These are phyloP conservation scores for Stentor coeruleus DNA, from an alignment of 73 alveolate genomes.

Conservation along the genomic window DNA sequence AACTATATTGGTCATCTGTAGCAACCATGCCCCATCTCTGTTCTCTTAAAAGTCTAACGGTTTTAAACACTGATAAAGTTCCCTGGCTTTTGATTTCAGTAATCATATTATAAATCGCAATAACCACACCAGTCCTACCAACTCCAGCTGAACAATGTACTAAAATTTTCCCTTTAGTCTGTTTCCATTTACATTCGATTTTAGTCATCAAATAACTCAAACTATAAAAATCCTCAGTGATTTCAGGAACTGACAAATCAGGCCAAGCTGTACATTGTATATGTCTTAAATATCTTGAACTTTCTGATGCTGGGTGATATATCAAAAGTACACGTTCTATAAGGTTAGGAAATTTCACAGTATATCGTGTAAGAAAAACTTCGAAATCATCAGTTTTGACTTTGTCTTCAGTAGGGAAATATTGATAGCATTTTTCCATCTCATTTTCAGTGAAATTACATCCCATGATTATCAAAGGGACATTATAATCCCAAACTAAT, in stretches of 20 bases:
- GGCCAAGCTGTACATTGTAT: slow-evolving; percentile 79
- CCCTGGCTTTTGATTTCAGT: slow-evolving; percentile 32
- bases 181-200: slow-evolving; percentile 29
- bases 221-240: slow-evolving; percentile 43
- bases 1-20: slow-evolving; percentile 60
- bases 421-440: slow-evolving; percentile 73
- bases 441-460: slow-evolving; percentile 67
- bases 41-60: slow-evolving; percentile 81
- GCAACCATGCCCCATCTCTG: slow-evolving; percentile 80
- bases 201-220: slow-evolving; percentile 47
- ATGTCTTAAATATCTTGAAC: slow-evolving; percentile 56
- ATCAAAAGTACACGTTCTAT: slow-evolving; percentile 53
- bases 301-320: slow-evolving; percentile 27
- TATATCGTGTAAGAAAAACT: slow-evolving; percentile 44
- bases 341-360: slow-evolving; percentile 46
- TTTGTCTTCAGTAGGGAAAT: slow-evolving; percentile 64
- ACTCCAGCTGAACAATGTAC: slow-evolving; percentile 91
- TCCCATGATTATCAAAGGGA: slow-evolving; percentile 62
- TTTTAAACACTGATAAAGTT: slow-evolving; percentile 56
- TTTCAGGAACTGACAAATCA: slow-evolving; percentile 78
- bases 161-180: slow-evolving; percentile 43
- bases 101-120: slow-evolving; percentile 43
- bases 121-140: slow-evolving; percentile 87
- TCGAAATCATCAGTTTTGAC: slow-evolving; percentile 34
- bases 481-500: slow-evolving; percentile 75